phyloP scores from a whole-genome alignment of 2,329 filamentous ascomycete genomes.

The Colletotrichum lentis region DNA sequence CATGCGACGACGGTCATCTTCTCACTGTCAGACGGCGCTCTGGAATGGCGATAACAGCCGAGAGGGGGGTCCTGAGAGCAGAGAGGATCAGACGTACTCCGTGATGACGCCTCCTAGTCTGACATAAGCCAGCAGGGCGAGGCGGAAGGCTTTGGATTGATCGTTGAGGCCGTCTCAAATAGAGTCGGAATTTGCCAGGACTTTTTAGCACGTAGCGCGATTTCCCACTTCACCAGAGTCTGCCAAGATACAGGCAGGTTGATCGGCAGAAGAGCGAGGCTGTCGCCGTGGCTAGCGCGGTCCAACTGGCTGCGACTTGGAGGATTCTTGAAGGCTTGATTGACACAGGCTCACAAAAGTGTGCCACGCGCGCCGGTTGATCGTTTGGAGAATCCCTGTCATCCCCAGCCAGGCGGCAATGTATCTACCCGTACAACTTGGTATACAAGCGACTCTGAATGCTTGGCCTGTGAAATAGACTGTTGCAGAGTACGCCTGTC shows the following conservation, averaged over 20 bases:
- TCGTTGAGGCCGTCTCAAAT: not conserved
- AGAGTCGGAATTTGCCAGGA: not conserved
- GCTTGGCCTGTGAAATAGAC: not conserved
- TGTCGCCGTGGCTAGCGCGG: constrained; percentile 17
- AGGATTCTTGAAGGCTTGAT: too few relatives aligned
- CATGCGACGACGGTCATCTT: not conserved
- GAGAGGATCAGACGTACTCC: not conserved
- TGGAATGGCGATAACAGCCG: constrained; percentile 4
- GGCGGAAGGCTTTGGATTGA: not conserved
- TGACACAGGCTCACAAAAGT: not conserved
- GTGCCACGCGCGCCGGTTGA: constrained; percentile 12
- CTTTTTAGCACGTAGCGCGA: not conserved
- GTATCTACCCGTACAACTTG: not conserved
- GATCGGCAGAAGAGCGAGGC: constrained; percentile 14
- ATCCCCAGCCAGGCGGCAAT: not conserved
- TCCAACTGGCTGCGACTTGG: not conserved
- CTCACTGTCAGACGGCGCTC: not conserved
- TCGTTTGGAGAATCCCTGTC: constrained; percentile 34
- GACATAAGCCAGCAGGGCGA: not conserved
- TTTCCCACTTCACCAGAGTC: not conserved
- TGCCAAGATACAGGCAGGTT: not conserved
- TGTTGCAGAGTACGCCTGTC: constrained; percentile 1
- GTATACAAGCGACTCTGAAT: not conserved
- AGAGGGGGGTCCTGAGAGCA: not conserved
- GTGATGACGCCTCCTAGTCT: not conserved